Percentiles rank a stretch among this genome's conserved stretches.
Conservation (phyloP, 2,329 filamentous ascomycete genomes). For the Aspergillus tamarii region DNA sequence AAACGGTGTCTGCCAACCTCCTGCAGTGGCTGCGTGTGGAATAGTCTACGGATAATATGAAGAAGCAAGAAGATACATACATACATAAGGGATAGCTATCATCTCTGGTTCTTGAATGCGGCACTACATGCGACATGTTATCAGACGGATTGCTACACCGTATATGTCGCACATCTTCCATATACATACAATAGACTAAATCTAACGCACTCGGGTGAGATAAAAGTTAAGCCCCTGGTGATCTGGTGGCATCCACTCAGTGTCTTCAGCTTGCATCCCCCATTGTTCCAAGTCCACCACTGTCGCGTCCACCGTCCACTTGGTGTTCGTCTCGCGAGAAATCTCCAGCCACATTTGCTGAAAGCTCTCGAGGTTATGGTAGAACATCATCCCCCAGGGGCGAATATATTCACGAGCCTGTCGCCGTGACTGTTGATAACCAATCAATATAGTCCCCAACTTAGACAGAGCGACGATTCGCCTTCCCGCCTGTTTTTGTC, state of each 20-base stretch:
- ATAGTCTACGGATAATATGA: no score
- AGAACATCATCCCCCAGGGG: background rate
- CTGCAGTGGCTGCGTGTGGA: no score
- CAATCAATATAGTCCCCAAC: background rate
- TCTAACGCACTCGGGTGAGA: background rate
- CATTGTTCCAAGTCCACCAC: conserved; percentile 8
- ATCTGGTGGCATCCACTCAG: conserved; percentile 12
- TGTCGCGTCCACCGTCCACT: background rate
- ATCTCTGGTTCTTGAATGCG: no score
- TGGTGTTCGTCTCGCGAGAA: background rate
- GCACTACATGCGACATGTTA: no score
- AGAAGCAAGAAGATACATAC: no score
- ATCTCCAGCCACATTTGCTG: background rate
- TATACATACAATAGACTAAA: no score
- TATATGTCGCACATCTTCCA: no score
- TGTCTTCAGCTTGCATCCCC: conserved; percentile 13
- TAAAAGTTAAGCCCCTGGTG: conserved; percentile 9
- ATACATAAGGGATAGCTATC: no score
- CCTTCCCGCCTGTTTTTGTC: conserved; percentile 6
- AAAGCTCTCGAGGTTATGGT: background rate
- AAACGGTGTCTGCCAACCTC: no score
- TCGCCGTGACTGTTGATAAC: background rate
- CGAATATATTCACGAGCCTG: background rate
- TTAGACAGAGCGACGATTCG: conserved; percentile 4
- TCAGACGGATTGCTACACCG: no score